phyloP scores from a whole-genome alignment of 2,329 filamentous ascomycete genomes.

The Nemania sp. region DNA sequence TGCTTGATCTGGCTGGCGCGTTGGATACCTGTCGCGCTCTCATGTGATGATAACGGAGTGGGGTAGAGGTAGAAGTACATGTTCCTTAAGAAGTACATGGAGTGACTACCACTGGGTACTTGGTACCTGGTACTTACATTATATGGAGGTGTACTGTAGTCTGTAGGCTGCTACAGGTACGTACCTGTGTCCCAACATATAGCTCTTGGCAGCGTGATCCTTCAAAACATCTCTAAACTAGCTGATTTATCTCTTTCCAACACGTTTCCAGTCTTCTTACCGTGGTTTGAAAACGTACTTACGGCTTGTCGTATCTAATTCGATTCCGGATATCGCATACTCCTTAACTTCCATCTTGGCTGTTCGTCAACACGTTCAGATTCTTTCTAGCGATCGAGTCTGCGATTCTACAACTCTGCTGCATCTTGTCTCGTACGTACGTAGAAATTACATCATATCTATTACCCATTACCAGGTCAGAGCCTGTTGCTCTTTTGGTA shows the following conservation, averaged over 20 bases:
- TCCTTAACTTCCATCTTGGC: neutral
- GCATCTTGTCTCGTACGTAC: conserved; percentile 21
- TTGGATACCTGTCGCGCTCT: too few relatives aligned
- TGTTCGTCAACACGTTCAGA: neutral
- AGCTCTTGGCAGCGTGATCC: conserved; percentile 14
- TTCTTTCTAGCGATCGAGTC: neutral
- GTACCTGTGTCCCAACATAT: too few relatives aligned
- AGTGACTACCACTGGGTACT: too few relatives aligned
- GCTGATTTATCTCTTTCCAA: conserved; percentile 22
- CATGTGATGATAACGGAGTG: too few relatives aligned
- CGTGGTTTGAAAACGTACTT: neutral
- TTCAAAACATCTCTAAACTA: neutral
- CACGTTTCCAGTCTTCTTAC: conserved; percentile 1
- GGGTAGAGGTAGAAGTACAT: too few relatives aligned
- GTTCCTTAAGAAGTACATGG: too few relatives aligned
- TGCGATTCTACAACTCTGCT: conserved; percentile 1
- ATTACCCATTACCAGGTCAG: neutral
- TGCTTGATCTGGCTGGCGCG: neutral
- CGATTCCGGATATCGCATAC: neutral
- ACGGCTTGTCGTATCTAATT: neutral
- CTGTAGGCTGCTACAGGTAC: too few relatives aligned
- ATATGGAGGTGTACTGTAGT: too few relatives aligned
- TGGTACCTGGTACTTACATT: too few relatives aligned
- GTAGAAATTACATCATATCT: conserved; percentile 36
- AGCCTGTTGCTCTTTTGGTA: conserved; percentile 13